Conservation (phyloP, 768 basidiomycete genomes). For the Lenzites betulinus region DNA sequence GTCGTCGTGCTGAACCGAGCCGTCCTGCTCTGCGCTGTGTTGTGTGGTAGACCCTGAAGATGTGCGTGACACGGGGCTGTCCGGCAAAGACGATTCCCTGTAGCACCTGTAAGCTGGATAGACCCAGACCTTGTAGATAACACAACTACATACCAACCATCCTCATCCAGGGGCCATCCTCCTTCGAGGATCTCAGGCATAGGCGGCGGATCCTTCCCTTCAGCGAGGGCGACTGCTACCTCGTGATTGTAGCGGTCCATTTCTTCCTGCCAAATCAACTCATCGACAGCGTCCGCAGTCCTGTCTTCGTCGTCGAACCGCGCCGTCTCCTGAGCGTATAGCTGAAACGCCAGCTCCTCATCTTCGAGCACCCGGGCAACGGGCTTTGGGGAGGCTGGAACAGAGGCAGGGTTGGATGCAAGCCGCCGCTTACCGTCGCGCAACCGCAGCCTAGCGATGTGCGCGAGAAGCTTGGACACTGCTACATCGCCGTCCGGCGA, state of each 20-base stretch:
- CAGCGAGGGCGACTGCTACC: slow-evolving; percentile 25
- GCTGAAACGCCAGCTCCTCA: slow-evolving; percentile 25
- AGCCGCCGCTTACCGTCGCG: background rate
- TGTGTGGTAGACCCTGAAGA: too few relatives aligned
- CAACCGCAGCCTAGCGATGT: background rate
- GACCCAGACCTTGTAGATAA: background rate
- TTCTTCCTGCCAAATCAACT: slow-evolving; percentile 24
- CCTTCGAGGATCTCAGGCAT: background rate
- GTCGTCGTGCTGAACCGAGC: too few relatives aligned
- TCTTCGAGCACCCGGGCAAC: slow-evolving; percentile 9
- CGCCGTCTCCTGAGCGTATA: slow-evolving; percentile 29
- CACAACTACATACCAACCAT: background rate
- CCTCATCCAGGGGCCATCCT: background rate
- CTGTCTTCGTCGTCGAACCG: slow-evolving; percentile 2
- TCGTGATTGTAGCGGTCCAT: slow-evolving; percentile 24
- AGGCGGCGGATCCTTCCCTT: slow-evolving; percentile 24
- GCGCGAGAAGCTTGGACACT: background rate
- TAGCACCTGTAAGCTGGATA: background rate
- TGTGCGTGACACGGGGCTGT: too few relatives aligned
- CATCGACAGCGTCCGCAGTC: slow-evolving; percentile 18
- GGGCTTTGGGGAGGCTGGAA: background rate
- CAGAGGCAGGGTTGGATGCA: background rate
- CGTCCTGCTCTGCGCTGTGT: too few relatives aligned
- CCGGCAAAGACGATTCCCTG: too few relatives aligned
- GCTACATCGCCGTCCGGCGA: background rate